Evolutionary conservation across 1,139 yeast genomes (phyloP).

Genomic region (Blastobotrys arbuscula): DNA sequence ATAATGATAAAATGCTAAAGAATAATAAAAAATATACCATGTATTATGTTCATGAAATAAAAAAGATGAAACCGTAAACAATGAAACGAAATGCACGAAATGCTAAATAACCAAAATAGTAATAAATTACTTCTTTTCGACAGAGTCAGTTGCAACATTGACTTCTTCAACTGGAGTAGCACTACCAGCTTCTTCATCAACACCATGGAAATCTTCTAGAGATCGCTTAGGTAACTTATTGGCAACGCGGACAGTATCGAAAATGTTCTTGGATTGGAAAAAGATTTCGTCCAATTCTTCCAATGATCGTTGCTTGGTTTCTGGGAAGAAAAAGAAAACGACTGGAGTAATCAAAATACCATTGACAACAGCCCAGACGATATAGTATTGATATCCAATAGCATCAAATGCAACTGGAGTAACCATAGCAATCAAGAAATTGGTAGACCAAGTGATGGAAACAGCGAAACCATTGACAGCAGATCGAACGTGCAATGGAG

Average conservation of each 20-base stretch:
- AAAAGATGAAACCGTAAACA: neutral
- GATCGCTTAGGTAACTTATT: conserved; percentile 13
- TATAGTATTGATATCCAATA: conserved; percentile 35
- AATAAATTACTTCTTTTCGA: conserved; percentile 11
- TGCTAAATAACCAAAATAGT: neutral
- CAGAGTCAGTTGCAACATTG: conserved; percentile 6
- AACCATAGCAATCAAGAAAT: conserved; percentile 40
- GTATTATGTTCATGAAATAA: neutral
- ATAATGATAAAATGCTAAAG: neutral
- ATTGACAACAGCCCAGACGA: conserved; percentile 33
- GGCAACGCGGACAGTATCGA: conserved; percentile 17
- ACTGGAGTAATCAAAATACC: conserved; percentile 26
- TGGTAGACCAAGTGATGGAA: conserved; percentile 41
- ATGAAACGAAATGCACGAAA: neutral
- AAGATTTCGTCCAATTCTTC: conserved; percentile 46
- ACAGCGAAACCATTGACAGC: conserved; percentile 45
- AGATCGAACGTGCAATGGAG: conserved; percentile 58
- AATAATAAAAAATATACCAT: neutral
- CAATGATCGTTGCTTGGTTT: conserved; percentile 37
- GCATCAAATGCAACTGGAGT: conserved; percentile 39
- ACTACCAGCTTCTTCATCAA: conserved; percentile 9
- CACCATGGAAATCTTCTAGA: conserved; percentile 3
- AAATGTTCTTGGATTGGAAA: conserved; percentile 16
- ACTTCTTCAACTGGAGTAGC: conserved; percentile 13
- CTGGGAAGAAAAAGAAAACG: conserved; percentile 43